Evolutionary conservation across 129 eudicot species (phyloP).

Genomic region (Cynara cardunculus): DNA sequence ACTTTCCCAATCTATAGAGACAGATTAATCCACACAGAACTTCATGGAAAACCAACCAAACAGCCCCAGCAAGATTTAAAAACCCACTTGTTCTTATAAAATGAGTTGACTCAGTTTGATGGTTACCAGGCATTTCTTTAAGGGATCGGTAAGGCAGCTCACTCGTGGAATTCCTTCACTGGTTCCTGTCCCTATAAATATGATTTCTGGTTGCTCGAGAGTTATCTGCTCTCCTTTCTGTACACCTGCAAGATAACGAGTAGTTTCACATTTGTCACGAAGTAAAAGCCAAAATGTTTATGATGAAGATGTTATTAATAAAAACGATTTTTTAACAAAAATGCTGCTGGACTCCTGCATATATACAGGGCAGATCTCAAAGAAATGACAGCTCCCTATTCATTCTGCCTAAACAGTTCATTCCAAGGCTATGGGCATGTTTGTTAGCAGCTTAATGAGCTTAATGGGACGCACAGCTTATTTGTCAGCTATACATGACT

Average conservation of each 20-base stretch:
- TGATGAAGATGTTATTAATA: not conserved
- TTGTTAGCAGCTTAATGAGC: too few species aligned
- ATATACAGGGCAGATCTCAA: not conserved
- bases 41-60: too few species aligned
- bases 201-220: conserved; percentile 61
- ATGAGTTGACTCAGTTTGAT: conserved; percentile 6
- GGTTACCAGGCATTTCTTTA: conserved; percentile 60
- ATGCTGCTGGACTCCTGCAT: not conserved
- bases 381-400: not conserved
- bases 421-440: not conserved
- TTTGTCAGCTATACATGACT: too few species aligned
- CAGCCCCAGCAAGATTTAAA: not conserved
- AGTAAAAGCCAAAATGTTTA: not conserved
- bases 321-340: not conserved
- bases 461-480: too few species aligned
- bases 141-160: conserved; percentile 92
- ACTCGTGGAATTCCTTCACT: conserved; percentile 99
- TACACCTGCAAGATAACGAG: conserved; percentile 36
- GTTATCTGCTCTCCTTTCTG: conserved; percentile 29
- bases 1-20: too few species aligned
- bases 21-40: too few species aligned
- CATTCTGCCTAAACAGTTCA: not conserved
- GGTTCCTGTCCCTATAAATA: conserved; percentile 96
- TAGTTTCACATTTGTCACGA: not conserved
- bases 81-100: not conserved